A percentile compares a stretch with the other conserved stretches of the same genome.
Evolutionary conservation across 352 stramenopile genomes (phyloP).

Genomic region (Globisporangium spinosum): DNA sequence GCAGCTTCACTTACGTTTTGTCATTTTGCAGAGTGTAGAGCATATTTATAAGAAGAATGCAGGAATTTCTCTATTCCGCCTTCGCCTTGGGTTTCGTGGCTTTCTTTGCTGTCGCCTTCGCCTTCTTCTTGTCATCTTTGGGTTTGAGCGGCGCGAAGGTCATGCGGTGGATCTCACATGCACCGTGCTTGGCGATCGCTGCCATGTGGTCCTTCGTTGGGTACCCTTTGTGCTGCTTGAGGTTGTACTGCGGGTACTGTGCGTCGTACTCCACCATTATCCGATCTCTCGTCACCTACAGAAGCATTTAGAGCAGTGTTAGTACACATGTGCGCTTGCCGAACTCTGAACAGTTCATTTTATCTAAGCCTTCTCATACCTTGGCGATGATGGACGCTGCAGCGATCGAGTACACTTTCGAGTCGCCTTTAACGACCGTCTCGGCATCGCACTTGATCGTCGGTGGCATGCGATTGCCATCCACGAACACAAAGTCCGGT

Average conservation of each 20-base stretch:
- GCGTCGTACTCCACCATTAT: constrained; percentile 94
- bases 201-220: constrained; percentile 91
- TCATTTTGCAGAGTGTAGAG: constrained; percentile 2
- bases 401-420: constrained; percentile 94
- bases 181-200: constrained; percentile 87
- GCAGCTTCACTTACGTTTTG: constrained; percentile 1
- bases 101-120: constrained; percentile 16
- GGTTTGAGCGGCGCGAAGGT: constrained; percentile 95
- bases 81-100: constrained; percentile 2
- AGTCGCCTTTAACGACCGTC: constrained; percentile 94
- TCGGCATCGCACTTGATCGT: constrained; percentile 85
- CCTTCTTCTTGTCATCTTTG: constrained; percentile 33
- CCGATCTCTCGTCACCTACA: constrained; percentile 92
- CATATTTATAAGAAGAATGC: constrained; percentile 9
- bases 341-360: too few species aligned
- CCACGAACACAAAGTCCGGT: constrained; percentile 91
- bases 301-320: too few species aligned
- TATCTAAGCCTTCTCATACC: constrained; percentile 10
- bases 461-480: constrained; percentile 94
- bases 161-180: constrained; percentile 92
- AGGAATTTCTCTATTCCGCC: constrained; percentile 3
- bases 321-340: neutral
- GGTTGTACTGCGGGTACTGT: constrained; percentile 92
- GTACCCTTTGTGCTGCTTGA: constrained; percentile 98
- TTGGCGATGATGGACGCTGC: constrained; percentile 98